phyloP scores from a whole-genome alignment of 2,329 filamentous ascomycete species.

The Pseudogymnoascus destructans region DNA sequence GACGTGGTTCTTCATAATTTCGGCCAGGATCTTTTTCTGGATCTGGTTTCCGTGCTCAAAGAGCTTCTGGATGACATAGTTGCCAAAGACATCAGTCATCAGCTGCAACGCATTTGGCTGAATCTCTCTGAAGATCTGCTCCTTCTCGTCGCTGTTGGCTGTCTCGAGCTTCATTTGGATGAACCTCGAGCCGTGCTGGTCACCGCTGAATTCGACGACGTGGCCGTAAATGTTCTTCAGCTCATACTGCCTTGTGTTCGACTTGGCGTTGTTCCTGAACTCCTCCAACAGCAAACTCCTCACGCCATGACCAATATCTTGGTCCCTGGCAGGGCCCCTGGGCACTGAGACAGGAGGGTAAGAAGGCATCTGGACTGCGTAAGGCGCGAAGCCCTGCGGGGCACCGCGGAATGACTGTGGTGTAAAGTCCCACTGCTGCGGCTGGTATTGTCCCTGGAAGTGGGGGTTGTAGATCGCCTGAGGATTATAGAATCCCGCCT shows the following conservation, averaged over 20 bases:
- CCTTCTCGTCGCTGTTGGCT: slow-evolving; percentile 92
- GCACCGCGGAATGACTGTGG: slow-evolving; percentile 27
- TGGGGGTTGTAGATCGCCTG: slow-evolving; percentile 27
- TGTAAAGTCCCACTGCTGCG: slow-evolving; percentile 29
- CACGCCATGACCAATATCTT: slow-evolving; percentile 35
- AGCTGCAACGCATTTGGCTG: slow-evolving; percentile 71
- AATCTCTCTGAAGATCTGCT: slow-evolving; percentile 79
- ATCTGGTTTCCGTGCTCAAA: slow-evolving; percentile 91
- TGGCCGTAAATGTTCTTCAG: slow-evolving; percentile 80
- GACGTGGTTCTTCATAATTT: slow-evolving; percentile 78
- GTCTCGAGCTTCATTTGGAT: slow-evolving; percentile 87
- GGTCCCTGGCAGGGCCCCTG: slow-evolving; percentile 24
- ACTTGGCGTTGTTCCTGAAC: slow-evolving; percentile 62
- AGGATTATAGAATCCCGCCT: slow-evolving; percentile 23
- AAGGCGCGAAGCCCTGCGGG: slow-evolving; percentile 22
- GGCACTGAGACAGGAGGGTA: slow-evolving; percentile 20
- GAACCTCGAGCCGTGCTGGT: slow-evolving; percentile 90
- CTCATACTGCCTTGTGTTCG: slow-evolving; percentile 59
- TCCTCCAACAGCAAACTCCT: slow-evolving; percentile 67
- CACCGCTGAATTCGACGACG: slow-evolving; percentile 87
- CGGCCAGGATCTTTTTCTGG: slow-evolving; percentile 78
- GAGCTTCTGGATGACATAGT: slow-evolving; percentile 96
- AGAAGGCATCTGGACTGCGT: slow-evolving; percentile 23
- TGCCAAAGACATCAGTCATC: slow-evolving; percentile 95
- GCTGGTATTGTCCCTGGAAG: slow-evolving; percentile 29